These are phyloP conservation scores for Pyrenochaeta sp. DNA, from an alignment of 2,329 filamentous ascomycete genomes.

Conservation along the genomic window DNA sequence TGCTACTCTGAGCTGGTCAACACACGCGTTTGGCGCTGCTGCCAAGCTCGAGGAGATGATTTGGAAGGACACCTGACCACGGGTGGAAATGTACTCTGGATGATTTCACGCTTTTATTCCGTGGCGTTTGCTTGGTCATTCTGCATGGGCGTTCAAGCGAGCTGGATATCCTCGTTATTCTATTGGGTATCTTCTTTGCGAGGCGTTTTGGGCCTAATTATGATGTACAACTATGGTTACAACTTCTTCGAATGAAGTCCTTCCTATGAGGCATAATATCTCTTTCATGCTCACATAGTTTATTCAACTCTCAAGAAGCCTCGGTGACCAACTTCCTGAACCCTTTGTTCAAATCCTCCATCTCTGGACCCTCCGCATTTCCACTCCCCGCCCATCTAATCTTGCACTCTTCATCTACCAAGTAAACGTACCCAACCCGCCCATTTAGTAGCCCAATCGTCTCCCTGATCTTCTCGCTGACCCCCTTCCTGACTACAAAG, in stretches of 20 bases:
- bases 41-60: background rate
- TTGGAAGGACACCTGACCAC: background rate
- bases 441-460: slow-evolving; percentile 78
- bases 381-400: slow-evolving; percentile 95
- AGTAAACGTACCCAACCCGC: slow-evolving; percentile 92
- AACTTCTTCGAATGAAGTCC: background rate
- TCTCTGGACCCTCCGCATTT: slow-evolving; percentile 70
- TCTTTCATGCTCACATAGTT: slow-evolving; percentile 1
- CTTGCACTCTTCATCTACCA: slow-evolving; percentile 85
- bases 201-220: slow-evolving; percentile 23
- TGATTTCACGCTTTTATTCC: background rate
- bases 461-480: slow-evolving; percentile 65
- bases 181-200: slow-evolving; percentile 18
- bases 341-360: slow-evolving; percentile 70
- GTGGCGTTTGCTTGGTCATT: slow-evolving; percentile 7
- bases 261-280: background rate
- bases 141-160: slow-evolving; percentile 32
- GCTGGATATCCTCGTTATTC: slow-evolving; percentile 38
- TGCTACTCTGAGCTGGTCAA: background rate
- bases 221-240: slow-evolving; percentile 45
- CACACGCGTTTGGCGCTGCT: background rate
- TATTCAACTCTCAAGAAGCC: background rate
- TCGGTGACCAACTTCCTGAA: slow-evolving; percentile 65
- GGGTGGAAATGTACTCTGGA: background rate
- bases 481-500: slow-evolving; percentile 66